Conservation (phyloP, 2,329 filamentous ascomycete species). For the Neophaeococcomyces aloes region DNA sequence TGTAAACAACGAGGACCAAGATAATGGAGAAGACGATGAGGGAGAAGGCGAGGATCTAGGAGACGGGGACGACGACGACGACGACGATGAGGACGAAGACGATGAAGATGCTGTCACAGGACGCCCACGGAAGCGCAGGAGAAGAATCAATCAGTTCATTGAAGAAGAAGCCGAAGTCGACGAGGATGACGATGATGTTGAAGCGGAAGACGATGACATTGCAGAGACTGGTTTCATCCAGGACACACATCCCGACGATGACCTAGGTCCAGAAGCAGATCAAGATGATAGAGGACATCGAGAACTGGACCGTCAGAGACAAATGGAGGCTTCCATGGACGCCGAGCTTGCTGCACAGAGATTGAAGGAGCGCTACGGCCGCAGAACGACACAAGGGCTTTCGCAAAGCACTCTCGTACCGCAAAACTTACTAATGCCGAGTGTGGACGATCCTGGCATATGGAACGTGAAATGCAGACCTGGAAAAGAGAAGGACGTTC, state of each 20-base stretch:
- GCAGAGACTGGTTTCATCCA: slow-evolving; percentile 77
- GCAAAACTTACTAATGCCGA: slow-evolving; percentile 76
- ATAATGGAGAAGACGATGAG: slow-evolving; percentile 27
- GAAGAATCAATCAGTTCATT: slow-evolving; percentile 75
- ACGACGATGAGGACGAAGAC: slow-evolving; percentile 38
- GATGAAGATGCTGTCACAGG: slow-evolving; percentile 34
- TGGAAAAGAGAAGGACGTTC: slow-evolving; percentile 86
- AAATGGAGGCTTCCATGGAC: slow-evolving; percentile 78
- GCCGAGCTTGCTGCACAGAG: slow-evolving; percentile 86
- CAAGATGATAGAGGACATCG: slow-evolving; percentile 87
- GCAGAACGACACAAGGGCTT: slow-evolving; percentile 54
- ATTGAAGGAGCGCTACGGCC: slow-evolving; percentile 78
- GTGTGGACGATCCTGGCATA: slow-evolving; percentile 89
- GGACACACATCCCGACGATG: slow-evolving; percentile 85
- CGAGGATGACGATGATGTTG: slow-evolving; percentile 76
- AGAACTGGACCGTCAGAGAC: slow-evolving; percentile 84
- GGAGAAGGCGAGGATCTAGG: slow-evolving; percentile 30
- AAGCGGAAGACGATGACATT: slow-evolving; percentile 81
- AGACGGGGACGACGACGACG: slow-evolving; percentile 43
- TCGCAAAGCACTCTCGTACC: slow-evolving; percentile 68
- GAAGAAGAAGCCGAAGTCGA: slow-evolving; percentile 98
- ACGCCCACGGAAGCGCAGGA: slow-evolving; percentile 66
- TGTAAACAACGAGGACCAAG: slow-evolving; percentile 29
- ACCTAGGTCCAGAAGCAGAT: slow-evolving; percentile 60
- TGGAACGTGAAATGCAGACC: slow-evolving; percentile 90